Evolutionary conservation across 805 yeast genomes (phyloP).

Genomic region (Yamadazyma ubonensis): DNA sequence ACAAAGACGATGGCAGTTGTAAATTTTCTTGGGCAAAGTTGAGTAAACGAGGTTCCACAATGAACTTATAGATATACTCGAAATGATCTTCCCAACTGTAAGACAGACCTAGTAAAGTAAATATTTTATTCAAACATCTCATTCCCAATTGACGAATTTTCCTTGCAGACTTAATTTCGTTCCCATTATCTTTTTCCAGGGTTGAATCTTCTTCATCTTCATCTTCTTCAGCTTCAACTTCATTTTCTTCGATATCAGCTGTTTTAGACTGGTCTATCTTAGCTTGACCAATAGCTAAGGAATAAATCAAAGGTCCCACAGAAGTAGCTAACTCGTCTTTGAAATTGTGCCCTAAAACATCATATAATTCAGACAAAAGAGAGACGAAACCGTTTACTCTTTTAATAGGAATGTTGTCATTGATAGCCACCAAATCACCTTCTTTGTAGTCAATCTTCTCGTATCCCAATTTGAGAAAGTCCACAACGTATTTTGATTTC

Average conservation of each 20-base stretch:
- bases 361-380: constrained; percentile 54
- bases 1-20: constrained; percentile 77
- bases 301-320: constrained; percentile 56
- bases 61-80: constrained; percentile 47
- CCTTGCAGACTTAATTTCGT: constrained; percentile 47
- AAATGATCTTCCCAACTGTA: constrained; percentile 57
- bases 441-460: constrained; percentile 47
- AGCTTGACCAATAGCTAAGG: constrained; percentile 53
- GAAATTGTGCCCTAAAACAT: constrained; percentile 58
- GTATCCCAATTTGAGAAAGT: constrained; percentile 64
- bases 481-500: constrained; percentile 47
- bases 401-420: constrained; percentile 39
- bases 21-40: constrained; percentile 74
- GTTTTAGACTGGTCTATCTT: constrained; percentile 3
- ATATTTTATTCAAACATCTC: constrained; percentile 58
- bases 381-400: constrained; percentile 65
- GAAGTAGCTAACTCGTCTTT: constrained; percentile 48
- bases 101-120: constrained; percentile 49
- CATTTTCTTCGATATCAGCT: constrained; percentile 9
- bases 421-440: constrained; percentile 14
- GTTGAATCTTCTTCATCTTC: constrained; percentile 17
- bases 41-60: constrained; percentile 64
- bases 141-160: constrained; percentile 65
- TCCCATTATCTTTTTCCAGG: constrained; percentile 10
- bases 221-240: constrained; percentile 7